A percentile compares a stretch with the other conserved stretches of the same genome.
These are phyloP conservation scores for Ceratobasidium sp. DNA, from an alignment of 1,284 basidiomycete genomes.

Conservation along the genomic window DNA sequence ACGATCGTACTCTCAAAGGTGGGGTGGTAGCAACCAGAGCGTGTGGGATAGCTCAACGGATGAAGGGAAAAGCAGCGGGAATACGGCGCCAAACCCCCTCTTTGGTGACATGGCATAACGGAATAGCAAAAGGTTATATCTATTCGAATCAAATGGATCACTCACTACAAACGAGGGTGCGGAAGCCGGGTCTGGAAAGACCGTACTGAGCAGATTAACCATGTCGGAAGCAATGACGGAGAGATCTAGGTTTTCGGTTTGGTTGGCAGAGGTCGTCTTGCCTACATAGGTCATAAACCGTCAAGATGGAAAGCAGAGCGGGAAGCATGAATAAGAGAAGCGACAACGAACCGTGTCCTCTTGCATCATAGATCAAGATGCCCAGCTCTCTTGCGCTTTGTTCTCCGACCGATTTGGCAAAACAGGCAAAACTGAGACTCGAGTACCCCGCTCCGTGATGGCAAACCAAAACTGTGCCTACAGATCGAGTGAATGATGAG, in stretches of 20 bases:
- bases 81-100: too few relatives aligned
- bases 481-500: slow-evolving; percentile 46
- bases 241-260: slow-evolving; percentile 62
- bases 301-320: slow-evolving; percentile 12
- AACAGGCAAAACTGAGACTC: slow-evolving; percentile 86
- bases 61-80: too few relatives aligned
- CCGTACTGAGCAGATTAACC: slow-evolving; percentile 65
- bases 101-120: too few relatives aligned
- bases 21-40: too few relatives aligned
- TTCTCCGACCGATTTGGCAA: slow-evolving; percentile 77
- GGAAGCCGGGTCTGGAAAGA: slow-evolving; percentile 69
- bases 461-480: slow-evolving; percentile 80
- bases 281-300: slow-evolving; percentile 53
- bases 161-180: slow-evolving; percentile 79
- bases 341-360: slow-evolving; percentile 79
- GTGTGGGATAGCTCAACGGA: too few relatives aligned
- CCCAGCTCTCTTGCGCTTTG: slow-evolving; percentile 78
- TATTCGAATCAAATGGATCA: too few relatives aligned
- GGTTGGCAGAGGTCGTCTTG: slow-evolving; percentile 57
- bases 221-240: slow-evolving; percentile 80
- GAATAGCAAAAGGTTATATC: too few relatives aligned
- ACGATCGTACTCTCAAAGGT: too few relatives aligned
- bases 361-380: slow-evolving; percentile 81
- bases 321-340: slow-evolving; percentile 16
- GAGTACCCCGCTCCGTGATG: slow-evolving; percentile 96